phyloP scores from a whole-genome alignment of 2,329 filamentous ascomycete species.

The Dryadomyces sulphureus region DNA sequence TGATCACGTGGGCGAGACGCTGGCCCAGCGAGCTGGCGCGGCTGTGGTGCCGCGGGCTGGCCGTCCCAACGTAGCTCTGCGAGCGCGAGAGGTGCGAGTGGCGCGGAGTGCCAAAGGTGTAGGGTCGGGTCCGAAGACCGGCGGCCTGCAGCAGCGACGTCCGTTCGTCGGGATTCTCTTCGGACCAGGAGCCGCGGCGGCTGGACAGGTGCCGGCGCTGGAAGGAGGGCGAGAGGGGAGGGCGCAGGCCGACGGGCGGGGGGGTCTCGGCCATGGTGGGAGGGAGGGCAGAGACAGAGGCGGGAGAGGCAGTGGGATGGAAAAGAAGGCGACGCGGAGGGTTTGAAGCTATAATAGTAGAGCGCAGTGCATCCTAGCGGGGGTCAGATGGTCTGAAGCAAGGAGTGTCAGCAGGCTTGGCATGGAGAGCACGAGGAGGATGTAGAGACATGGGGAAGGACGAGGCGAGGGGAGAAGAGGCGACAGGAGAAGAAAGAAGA shows the following conservation, averaged over 20 bases:
- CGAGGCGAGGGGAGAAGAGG: no score
- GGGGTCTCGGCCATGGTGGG: conserved; percentile 2
- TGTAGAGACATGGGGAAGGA: no score
- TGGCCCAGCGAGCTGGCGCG: conserved; percentile 44
- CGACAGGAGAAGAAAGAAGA: no score
- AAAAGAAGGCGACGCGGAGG: background rate
- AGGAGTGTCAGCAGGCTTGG: no score
- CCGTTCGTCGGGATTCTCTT: conserved; percentile 16
- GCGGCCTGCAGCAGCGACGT: conserved; percentile 13
- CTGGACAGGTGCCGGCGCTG: conserved; percentile 11
- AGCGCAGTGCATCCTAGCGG: background rate
- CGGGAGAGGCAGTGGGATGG: background rate
- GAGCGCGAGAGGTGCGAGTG: conserved; percentile 15
- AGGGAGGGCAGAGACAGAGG: background rate
- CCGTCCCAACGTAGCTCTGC: conserved; percentile 16
- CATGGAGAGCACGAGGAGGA: no score
- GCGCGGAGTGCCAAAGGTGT: conserved; percentile 9
- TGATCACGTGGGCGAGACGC: conserved; percentile 47
- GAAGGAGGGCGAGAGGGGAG: conserved; percentile 17
- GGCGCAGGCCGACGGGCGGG: conserved; percentile 5
- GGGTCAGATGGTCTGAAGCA: no score
- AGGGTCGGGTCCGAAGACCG: conserved; percentile 12
- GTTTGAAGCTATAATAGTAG: background rate
- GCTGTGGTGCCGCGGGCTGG: conserved; percentile 33
- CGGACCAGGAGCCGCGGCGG: conserved; percentile 12